Percentiles rank a stretch among this genome's conserved stretches.
Evolutionary conservation across 2,329 filamentous ascomycete species (phyloP).

Genomic region (Fusarium acutatum): DNA sequence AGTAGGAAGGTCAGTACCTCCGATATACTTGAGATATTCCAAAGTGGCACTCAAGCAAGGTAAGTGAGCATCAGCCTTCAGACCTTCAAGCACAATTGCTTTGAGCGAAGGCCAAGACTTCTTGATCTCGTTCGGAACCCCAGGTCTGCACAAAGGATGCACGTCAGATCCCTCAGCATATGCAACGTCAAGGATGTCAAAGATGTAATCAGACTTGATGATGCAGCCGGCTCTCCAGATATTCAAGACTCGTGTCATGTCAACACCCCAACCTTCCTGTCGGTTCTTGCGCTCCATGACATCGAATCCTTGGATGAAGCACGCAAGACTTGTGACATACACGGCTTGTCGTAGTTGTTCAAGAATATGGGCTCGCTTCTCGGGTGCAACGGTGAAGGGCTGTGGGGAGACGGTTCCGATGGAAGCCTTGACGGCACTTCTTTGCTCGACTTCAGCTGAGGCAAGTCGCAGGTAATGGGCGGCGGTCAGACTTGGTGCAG

Average conservation of each 20-base stretch:
- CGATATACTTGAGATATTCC: slow-evolving; percentile 73
- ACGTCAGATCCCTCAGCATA: slow-evolving; percentile 53
- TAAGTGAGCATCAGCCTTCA: slow-evolving; percentile 66
- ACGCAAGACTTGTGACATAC: slow-evolving; percentile 68
- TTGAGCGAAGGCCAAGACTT: slow-evolving; percentile 61
- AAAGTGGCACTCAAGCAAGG: slow-evolving; percentile 68
- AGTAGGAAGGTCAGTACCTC: slow-evolving; percentile 68
- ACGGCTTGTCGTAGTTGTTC: slow-evolving; percentile 68
- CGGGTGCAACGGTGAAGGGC: not conserved
- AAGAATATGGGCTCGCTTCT: slow-evolving; percentile 48
- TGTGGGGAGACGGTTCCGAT: not conserved
- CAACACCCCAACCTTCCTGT: slow-evolving; percentile 66
- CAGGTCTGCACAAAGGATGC: slow-evolving; percentile 1
- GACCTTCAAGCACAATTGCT: slow-evolving; percentile 61
- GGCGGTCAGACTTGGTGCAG: slow-evolving; percentile 69
- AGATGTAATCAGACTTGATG: slow-evolving; percentile 73
- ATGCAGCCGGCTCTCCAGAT: slow-evolving; percentile 78
- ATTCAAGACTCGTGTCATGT: slow-evolving; percentile 60
- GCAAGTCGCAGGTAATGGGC: slow-evolving; percentile 71
- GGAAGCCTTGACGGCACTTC: slow-evolving; percentile 55
- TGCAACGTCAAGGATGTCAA: slow-evolving; percentile 62
- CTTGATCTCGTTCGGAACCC: slow-evolving; percentile 59
- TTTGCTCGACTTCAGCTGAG: slow-evolving; percentile 67
- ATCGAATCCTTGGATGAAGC: slow-evolving; percentile 73
- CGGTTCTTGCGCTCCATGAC: slow-evolving; percentile 67